Evolutionary conservation across 805 yeast species (phyloP), one percentile per base, ranked within the genome.

Genomic region (Trichomonascus vanleenenianus): DNA sequence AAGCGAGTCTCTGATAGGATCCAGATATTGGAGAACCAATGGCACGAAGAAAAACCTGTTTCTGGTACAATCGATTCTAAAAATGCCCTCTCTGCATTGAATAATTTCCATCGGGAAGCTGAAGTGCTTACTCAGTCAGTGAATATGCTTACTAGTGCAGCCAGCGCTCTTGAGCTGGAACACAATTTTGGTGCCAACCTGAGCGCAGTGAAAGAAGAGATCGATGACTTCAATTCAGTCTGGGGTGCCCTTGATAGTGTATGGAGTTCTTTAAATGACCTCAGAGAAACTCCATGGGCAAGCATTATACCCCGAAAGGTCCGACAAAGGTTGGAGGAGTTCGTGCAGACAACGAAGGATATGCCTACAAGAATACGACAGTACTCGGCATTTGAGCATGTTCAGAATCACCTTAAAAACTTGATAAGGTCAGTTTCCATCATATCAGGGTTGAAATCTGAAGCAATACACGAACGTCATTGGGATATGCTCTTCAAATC

Each of bases 341-440:
- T 83, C 10, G 50, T 77, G 1, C 60, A 62, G 1, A 56, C 55
- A 0, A 66, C 81, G 2, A 70, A 79, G 43, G 53, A 71, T 0
- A 68, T 81, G 64, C 85, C 91, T 0, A 61, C 71, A 0, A 68
- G 74, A 12, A 69, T 82, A 20, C 70, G 85, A 5, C 87, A 79
- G 50, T 83, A 85, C 58, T 67, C 79, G 0, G 88, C 89, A 0
- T 81, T 81, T 58, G 81, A 76, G 50, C 72, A 73, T 15, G 67
- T 81, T n/a, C 79, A 78, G 50, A 59, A 57, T 7, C 50, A 52
- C 1, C 59, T 83, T 7, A 74, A 74, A 40, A 58, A 59, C 1
- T 54, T 71, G 39, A 52, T 74, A 11, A 64, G 69, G 45, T 56
- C 70, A 25, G 58, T 65, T 33, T 59, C 73, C 1, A 35, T 70